Base-by-base conservation (phyloP, 2,329 filamentous ascomycete species). In the Cytospora leucostoma region DNA sequence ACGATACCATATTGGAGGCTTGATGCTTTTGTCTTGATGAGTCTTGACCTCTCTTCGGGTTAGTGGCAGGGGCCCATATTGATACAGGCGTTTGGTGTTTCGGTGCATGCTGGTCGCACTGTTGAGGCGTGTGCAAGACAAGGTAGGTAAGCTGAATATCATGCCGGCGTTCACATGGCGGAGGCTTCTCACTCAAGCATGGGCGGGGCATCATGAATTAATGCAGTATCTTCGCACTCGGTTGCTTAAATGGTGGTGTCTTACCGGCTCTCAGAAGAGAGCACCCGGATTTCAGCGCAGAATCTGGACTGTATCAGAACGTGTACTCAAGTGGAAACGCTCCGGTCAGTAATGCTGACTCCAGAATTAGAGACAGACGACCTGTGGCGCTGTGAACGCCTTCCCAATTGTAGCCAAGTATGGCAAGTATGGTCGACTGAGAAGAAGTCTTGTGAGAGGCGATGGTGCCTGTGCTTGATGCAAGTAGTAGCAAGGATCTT, bases 1-100 rank as follows among this genome's bases (percentile, higher is more conserved):
- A 64, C 33, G 59, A 75, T 40, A 74, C 74, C 68, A 62, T 67
- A 19, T 60, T 67, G 38, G 61, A 66, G 37, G 58, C 40, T 11
- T 68, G 61, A 67, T 56, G 47, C 33, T 55, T 40, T 47, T 17
- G 21, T 55, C 33, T 27, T 15, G 15, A 15, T 50, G 13, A 21
- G 17, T 32, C 47, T 60, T 50, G 11, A 34, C 38, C 8, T 53
- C 19, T 44, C 37, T 38, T 27, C 33, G 54, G 61, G 51, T 40
- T 56, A 2, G 27, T 51, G 57, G 50, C 19, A 27, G 56, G 59
- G 40, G 21, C 19, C 32, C 44, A 21, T 19, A 47, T 21, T 12
- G 44, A 3, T 47, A 47, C 44, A 21, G 44, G 44, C 44, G 44
- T 47, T 21, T 47, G 27, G n/a, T 38, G 33, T 32, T 38, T n/a